Evolutionary conservation across 371 early-diverging fungal genomes (phyloP), one percentile per base, ranked within the genome.

Genomic region (Lichtheimia corymbifera): DNA sequence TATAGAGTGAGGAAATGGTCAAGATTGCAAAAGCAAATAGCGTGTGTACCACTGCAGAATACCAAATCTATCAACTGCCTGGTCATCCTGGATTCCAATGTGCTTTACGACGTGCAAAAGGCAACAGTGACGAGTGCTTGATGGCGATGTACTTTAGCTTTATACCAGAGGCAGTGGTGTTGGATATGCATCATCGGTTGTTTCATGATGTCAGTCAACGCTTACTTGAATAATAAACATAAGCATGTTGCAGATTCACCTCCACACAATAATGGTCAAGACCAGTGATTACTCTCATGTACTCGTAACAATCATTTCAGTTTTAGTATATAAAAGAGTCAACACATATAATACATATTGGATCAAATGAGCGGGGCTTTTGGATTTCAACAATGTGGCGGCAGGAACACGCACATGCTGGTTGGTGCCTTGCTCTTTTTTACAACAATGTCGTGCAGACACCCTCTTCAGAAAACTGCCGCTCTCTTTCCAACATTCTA

Each of bases 161-260:
- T 30, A 63, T 71, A 2, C 68, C 75, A 5, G n/a, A 47, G 0
- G 50, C 68, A 50, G 52, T 61, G 20, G 30, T 73, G 49, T 64
- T 68, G 70, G 55, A 40, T n/a, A 72, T 78, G 71, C 75, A 78
- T 65, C 71, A 69, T 41, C 64, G 64, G 22, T 42, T 78, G 27
- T 66, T 73, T 45, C 57, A 68, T 25, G 79, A 78, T 51, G 62
- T 78, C 6, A 42, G 71, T 40, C 78, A 74, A 56, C 72, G 78
- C 28, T 61, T 64, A 47, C 68, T 57, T 20, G 22, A 14, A 25
- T 4, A 28, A 45, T 45, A 54, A 61, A 41, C 35, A 35, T 9
- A 35, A 35, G 35, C 35, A 35, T 35, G 11, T 11, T 35, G 11
- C 35, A n/a, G n/a, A n/a, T n/a, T n/a, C n/a, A n/a, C n/a, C n/a